These are phyloP conservation scores for Solanum piurae DNA, from an alignment of 257 asterid genomes.

Conservation along the genomic window DNA sequence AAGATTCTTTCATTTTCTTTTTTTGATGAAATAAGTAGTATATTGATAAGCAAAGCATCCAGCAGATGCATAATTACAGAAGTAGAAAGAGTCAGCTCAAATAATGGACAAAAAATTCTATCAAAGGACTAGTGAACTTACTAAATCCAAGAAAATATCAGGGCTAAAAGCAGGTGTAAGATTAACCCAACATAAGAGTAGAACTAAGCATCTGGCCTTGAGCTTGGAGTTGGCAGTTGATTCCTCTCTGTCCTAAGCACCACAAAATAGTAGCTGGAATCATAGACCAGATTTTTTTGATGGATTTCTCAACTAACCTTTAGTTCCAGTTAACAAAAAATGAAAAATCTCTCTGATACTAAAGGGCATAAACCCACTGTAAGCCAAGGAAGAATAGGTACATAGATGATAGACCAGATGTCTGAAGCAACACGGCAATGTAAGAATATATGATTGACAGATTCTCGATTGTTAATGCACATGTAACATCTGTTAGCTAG, in stretches of 20 bases:
- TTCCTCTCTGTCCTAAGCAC: neutral
- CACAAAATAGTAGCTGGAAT: neutral
- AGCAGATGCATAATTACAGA: neutral
- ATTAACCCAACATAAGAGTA: neutral
- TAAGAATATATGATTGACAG: neutral
- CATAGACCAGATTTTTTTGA: neutral
- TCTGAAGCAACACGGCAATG: neutral
- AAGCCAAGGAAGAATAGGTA: neutral
- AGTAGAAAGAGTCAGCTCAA: neutral
- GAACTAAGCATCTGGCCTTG: neutral
- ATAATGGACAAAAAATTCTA: neutral
- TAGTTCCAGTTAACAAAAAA: neutral
- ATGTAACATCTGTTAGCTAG: neutral
- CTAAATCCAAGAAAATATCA: neutral
- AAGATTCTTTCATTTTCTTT: neutral
- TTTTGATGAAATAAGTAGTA: neutral
- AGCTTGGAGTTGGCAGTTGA: neutral
- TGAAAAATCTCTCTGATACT: neutral
- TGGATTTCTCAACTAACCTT: neutral
- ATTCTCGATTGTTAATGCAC: neutral
- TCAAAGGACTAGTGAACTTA: neutral
- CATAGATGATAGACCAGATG: neutral
- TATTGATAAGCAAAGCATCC: neutral
- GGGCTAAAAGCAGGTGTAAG: neutral
- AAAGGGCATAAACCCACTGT: neutral